These are phyloP conservation scores for Aspergillus tubingensis DNA, from an alignment of 2,329 filamentous ascomycete species.

Conservation along the genomic window DNA sequence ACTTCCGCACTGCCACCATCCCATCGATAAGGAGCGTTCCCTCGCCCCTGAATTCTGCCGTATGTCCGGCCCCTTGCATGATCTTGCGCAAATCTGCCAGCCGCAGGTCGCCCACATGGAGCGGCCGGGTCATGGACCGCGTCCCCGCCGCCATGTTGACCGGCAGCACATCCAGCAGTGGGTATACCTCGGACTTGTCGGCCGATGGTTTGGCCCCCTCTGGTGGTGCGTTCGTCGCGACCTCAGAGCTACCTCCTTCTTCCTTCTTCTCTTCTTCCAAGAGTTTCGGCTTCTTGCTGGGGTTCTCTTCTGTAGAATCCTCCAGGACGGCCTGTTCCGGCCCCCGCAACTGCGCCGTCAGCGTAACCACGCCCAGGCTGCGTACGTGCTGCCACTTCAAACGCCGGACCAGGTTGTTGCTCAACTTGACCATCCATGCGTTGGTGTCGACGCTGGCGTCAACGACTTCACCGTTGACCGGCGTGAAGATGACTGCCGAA, in stretches of 20 bases:
- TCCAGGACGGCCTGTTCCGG: constrained; percentile 39
- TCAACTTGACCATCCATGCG: constrained; percentile 92
- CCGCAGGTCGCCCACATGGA: constrained; percentile 91
- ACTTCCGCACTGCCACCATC: constrained; percentile 84
- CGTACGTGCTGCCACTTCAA: constrained; percentile 94
- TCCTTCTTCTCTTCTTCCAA: constrained; percentile 45
- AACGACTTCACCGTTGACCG: constrained; percentile 69
- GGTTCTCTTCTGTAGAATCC: constrained; percentile 40
- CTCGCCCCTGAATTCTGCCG: constrained; percentile 89
- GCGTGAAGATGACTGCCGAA: constrained; percentile 76
- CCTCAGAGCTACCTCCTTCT: constrained; percentile 25
- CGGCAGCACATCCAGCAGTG: constrained; percentile 62
- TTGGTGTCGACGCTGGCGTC: constrained; percentile 97
- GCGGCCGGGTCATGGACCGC: constrained; percentile 75
- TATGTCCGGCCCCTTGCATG: constrained; percentile 79
- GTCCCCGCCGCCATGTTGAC: constrained; percentile 68
- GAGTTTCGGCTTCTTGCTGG: constrained; percentile 56
- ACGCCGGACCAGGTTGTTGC: constrained; percentile 78
- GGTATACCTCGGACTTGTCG: constrained; percentile 41
- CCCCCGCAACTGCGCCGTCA: constrained; percentile 72
- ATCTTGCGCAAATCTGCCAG: constrained; percentile 83
- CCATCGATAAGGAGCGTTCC: constrained; percentile 89
- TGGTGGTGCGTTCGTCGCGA: constrained; percentile 19
- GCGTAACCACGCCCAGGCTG: constrained; percentile 85
- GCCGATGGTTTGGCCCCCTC: constrained; percentile 10